Conservation (phyloP, 2,329 filamentous ascomycete species). For the Colletotrichum filicis region DNA sequence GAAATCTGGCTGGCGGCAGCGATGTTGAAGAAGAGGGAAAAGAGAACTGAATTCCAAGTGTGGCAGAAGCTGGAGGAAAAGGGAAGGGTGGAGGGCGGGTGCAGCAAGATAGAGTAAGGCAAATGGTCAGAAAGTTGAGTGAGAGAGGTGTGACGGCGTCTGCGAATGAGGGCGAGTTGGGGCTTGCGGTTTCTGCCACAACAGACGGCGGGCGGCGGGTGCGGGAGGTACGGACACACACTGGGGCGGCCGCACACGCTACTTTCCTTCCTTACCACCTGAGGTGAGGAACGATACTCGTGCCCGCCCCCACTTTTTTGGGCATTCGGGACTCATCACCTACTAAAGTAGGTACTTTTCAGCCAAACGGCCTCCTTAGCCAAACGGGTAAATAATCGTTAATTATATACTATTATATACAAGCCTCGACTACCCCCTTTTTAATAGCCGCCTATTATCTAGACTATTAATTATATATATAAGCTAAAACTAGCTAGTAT, state of each 20-base stretch:
- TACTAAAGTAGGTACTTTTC: too few species aligned
- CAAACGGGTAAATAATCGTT: too few species aligned
- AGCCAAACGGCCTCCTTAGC: too few species aligned
- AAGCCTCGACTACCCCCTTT: too few species aligned
- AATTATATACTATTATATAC: too few species aligned
- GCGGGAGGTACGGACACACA: constrained; percentile 25
- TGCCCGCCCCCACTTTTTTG: too few species aligned
- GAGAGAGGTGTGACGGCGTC: constrained; percentile 25
- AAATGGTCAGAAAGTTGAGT: constrained; percentile 20
- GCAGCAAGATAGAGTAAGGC: constrained; percentile 22
- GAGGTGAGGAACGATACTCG: neutral
- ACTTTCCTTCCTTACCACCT: neutral
- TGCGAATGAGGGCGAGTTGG: constrained; percentile 21
- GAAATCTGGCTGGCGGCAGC: constrained; percentile 2
- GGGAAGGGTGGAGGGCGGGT: constrained; percentile 33
- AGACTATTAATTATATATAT: too few species aligned
- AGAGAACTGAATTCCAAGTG: constrained; percentile 31
- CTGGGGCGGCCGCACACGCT: constrained; percentile 10
- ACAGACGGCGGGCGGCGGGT: constrained; percentile 3
- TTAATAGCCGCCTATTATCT: too few species aligned
- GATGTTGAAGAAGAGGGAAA: constrained; percentile 28
- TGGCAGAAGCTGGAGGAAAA: constrained; percentile 35
- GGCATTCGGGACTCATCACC: too few species aligned
- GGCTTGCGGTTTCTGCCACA: constrained; percentile 30
- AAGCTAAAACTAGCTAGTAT: too few species aligned